These are phyloP conservation scores for Pistacia integerrima DNA, from an alignment of 345 rosid genomes.

Conservation along the genomic window DNA sequence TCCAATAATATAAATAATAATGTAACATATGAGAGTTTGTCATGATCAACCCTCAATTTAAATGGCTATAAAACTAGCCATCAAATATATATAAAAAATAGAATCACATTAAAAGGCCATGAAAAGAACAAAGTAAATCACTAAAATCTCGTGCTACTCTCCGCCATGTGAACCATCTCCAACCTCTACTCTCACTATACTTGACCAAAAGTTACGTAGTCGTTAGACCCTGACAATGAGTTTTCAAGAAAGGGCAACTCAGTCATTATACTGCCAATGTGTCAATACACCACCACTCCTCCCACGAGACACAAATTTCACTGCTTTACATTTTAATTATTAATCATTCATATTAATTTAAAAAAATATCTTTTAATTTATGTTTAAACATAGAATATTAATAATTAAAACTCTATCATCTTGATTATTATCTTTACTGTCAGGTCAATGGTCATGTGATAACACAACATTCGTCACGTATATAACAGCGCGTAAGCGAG, in stretches of 20 bases:
- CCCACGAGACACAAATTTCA: neutral
- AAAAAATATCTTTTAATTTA: too few species aligned
- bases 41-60: neutral
- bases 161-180: slow-evolving; percentile 32
- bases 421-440: too few species aligned
- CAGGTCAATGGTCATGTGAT: too few species aligned
- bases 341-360: too few species aligned
- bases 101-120: neutral
- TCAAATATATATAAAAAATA: neutral
- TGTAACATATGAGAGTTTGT: neutral
- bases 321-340: too few species aligned
- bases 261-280: slow-evolving; percentile 3
- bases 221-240: slow-evolving; percentile 9
- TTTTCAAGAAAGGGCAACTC: neutral
- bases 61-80: neutral
- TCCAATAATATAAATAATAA: too few species aligned
- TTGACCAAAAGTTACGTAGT: slow-evolving; percentile 2
- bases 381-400: too few species aligned
- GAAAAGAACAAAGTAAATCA: slow-evolving; percentile 19
- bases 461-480: too few species aligned
- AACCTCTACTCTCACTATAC: neutral
- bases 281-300: neutral
- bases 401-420: too few species aligned
- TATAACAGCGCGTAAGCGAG: slow-evolving; percentile 10
- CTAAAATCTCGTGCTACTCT: slow-evolving; percentile 35